A percentile compares a stretch with the other conserved stretches of the same genome.
Evolutionary conservation across 2,329 filamentous ascomycete species (phyloP).

Genomic region (Nannizzia gypsea): DNA sequence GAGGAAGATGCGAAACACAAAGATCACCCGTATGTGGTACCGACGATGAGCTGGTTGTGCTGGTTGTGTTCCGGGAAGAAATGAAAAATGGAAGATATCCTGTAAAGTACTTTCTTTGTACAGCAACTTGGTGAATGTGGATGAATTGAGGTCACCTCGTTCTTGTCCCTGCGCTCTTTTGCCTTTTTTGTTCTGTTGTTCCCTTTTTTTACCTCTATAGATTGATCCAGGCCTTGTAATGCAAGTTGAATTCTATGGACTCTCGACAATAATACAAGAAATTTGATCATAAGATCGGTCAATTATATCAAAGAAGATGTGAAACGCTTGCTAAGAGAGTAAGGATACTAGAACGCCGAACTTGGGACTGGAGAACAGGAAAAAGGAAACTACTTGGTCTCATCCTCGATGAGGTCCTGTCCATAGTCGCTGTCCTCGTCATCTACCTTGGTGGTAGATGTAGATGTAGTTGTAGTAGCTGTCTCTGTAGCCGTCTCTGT

Average conservation of each 20-base stretch:
- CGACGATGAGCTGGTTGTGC: constrained; percentile 30
- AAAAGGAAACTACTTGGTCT: background rate
- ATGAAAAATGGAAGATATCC: background rate
- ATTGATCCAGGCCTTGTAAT: background rate
- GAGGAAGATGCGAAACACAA: constrained; percentile 58
- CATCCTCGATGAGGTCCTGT: background rate
- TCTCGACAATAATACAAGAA: background rate
- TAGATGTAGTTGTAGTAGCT: background rate
- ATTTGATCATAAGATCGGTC: too few species aligned
- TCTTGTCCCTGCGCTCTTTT: background rate
- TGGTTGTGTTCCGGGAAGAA: background rate
- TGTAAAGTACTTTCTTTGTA: constrained; percentile 1
- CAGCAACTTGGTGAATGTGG: background rate
- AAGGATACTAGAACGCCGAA: background rate
- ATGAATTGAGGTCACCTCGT: background rate
- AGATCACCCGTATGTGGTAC: constrained; percentile 48
- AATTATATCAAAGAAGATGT: background rate
- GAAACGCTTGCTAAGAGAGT: background rate
- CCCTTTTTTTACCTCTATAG: background rate
- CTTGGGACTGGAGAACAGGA: background rate
- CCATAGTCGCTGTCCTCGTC: background rate
- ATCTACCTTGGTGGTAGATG: background rate
- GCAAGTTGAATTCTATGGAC: background rate
- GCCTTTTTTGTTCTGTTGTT: background rate
- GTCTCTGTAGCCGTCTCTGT: background rate